Evolutionary conservation across 352 stramenopile species (phyloP).

Genomic region (Pythium apleroticum): DNA sequence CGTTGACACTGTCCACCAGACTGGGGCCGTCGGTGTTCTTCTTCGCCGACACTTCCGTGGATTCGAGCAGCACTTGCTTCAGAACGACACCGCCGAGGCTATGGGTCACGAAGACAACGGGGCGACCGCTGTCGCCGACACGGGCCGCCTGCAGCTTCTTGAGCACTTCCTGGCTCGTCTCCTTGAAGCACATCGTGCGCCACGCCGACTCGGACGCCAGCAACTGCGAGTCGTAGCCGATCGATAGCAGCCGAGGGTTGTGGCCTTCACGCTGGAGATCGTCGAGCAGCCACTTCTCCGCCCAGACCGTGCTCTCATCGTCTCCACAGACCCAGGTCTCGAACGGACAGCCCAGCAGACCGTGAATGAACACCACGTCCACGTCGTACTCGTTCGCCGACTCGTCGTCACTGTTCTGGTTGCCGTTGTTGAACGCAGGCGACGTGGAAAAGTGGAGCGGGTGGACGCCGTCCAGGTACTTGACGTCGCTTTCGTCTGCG

Average conservation of each 20-base stretch:
- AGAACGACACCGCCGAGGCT: constrained; percentile 82
- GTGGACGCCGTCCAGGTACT: constrained; percentile 72
- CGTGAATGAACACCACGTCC: constrained; percentile 84
- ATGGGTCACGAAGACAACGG: constrained; percentile 84
- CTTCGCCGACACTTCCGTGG: constrained; percentile 11
- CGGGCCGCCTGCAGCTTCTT: constrained; percentile 57
- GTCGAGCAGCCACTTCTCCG: constrained; percentile 61
- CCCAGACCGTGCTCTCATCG: constrained; percentile 61
- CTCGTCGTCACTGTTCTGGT: constrained; percentile 17
- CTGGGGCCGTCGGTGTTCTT: not conserved
- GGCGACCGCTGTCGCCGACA: constrained; percentile 56
- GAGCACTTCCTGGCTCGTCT: constrained; percentile 66
- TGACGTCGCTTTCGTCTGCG: constrained; percentile 34
- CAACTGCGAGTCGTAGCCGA: constrained; percentile 83
- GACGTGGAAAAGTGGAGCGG: constrained; percentile 57
- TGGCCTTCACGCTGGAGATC: constrained; percentile 57
- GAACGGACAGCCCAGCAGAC: constrained; percentile 73
- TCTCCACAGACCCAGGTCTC: constrained; percentile 78
- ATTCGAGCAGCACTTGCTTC: constrained; percentile 79
- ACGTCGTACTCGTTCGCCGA: constrained; percentile 48
- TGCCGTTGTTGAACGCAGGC: constrained; percentile 19
- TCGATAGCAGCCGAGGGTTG: constrained; percentile 69
- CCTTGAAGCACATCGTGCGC: constrained; percentile 71
- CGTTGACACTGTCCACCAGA: constrained; percentile 65
- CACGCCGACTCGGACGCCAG: constrained; percentile 72